These are phyloP conservation scores for Flaveria ramosissima DNA, from an alignment of 129 eudicot species.

Conservation along the genomic window DNA sequence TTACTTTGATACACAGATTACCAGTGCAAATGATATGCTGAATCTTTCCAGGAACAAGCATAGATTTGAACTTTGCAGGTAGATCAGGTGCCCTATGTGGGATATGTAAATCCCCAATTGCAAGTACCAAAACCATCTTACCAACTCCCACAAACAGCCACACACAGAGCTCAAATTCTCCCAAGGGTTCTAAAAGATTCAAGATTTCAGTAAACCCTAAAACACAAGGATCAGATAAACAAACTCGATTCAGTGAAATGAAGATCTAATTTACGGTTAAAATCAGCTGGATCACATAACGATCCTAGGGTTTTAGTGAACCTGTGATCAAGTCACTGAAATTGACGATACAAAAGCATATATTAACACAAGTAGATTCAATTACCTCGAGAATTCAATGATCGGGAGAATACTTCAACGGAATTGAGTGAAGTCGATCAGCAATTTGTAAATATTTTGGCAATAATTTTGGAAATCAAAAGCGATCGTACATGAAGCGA, in stretches of 20 bases:
- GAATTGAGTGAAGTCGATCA: constrained; percentile 27
- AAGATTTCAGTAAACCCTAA: constrained; percentile 24
- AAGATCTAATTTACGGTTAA: background rate
- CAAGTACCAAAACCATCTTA: constrained; percentile 88
- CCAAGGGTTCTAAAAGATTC: constrained; percentile 8
- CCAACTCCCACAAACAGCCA: constrained; percentile 12
- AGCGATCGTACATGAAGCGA: constrained; percentile 23
- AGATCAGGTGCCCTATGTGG: constrained; percentile 97
- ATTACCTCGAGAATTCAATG: constrained; percentile 29
- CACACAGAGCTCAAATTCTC: constrained; percentile 11
- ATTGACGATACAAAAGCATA: constrained; percentile 2
- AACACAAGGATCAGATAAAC: background rate
- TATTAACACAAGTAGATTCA: background rate
- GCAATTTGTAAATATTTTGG: constrained; percentile 1
- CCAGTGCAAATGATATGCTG: constrained; percentile 95
- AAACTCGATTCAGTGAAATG: background rate
- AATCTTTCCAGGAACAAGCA: constrained; percentile 98
- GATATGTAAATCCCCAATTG: constrained; percentile 95
- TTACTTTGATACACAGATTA: constrained; percentile 83
- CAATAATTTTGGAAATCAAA: background rate
- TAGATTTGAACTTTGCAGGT: constrained; percentile 92
- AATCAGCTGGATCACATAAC: constrained; percentile 26
- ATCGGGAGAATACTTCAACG: background rate
- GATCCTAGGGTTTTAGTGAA: constrained; percentile 28
- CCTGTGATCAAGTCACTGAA: constrained; percentile 27